Conservation (phyloP, 176 grass and related monocot genomes). For the Typha latifolia region DNA sequence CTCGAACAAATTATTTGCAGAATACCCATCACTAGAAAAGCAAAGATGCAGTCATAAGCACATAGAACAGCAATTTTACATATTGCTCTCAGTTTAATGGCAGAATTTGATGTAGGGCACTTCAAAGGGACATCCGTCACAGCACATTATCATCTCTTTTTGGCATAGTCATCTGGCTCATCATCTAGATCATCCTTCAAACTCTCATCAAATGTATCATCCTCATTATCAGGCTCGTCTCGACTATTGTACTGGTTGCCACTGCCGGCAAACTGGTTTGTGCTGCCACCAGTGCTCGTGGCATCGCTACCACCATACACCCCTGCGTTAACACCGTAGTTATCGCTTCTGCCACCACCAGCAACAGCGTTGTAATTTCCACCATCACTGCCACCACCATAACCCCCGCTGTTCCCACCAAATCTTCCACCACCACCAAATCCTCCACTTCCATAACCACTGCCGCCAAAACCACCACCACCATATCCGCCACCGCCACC, state of each 20-base stretch:
- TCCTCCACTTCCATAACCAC: not conserved
- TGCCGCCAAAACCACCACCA: not conserved
- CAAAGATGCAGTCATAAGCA: no score
- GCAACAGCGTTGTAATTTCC: not conserved
- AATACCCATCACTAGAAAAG: no score
- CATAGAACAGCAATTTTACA: no score
- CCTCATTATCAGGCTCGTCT: not conserved
- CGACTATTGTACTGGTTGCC: not conserved
- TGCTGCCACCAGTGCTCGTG: not conserved
- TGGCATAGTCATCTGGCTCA: not conserved
- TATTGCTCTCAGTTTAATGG: no score
- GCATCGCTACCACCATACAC: not conserved
- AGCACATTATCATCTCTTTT: not conserved
- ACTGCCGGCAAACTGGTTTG: not conserved
- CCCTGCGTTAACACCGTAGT: not conserved
- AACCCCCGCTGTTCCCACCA: not conserved
- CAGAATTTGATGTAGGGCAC: no score
- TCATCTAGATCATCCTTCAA: conserved; percentile 1
- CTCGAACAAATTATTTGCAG: no score
- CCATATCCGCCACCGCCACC: conserved; percentile 13
- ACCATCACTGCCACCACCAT: not conserved
- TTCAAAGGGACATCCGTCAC: no score
- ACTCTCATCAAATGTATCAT: not conserved
- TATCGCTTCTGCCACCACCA: not conserved
- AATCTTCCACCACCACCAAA: not conserved